Base-by-base conservation (phyloP, 352 stramenopile species). In the Blastocystis sp. region DNA sequence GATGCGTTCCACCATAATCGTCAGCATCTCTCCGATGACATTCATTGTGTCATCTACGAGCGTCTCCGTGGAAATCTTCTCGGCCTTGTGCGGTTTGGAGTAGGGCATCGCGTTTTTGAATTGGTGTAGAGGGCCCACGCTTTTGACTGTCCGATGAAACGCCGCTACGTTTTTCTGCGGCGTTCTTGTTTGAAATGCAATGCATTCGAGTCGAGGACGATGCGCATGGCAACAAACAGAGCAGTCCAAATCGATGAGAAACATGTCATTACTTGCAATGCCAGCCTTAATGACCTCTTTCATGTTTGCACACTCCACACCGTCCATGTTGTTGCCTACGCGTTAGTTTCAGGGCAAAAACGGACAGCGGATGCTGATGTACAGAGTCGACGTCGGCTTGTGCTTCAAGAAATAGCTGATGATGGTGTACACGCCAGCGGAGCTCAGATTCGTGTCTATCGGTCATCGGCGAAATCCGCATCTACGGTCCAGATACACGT, bases 1-100 rank as follows among this genome's bases (percentile, higher is more conserved):
- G 11, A 62, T 84, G 21, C 74, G 74, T 66, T 61, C 56, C 7
- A 84, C 74, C 40, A 84, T 84, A 28, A 84, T 84, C 34, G 53
- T 62, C 61, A 84, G 52, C 74, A 84, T 84, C 34, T 84, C 74
- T 3, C 28, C 11, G 34, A 84, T 62, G 48, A 84, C 52, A 23
- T 69, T 59, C 60, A 84, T 56, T 28, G 74, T 84, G 52, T 84
- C 74, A 17, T 40, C 74, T 38, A 28, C 56, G 45, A 84, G 74
- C 34, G n/a, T 66, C 2, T 69, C 48, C 11, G 56, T 84, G 3
- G 48, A 67, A 56, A 69, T 69, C 56, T 84, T 84, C 28, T 84
- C 74, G 19, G 48, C 56, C 53, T 64, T 67, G 9, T 67, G 48
- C n/a, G 52, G n/a, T 67, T 84, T 84, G 5, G 34, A 11, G 48